Percentiles rank a stretch among this genome's conserved stretches.
These are phyloP conservation scores for Phaeosphaeriaceae sp. DNA, from an alignment of 2,329 filamentous ascomycete genomes.

Conservation along the genomic window DNA sequence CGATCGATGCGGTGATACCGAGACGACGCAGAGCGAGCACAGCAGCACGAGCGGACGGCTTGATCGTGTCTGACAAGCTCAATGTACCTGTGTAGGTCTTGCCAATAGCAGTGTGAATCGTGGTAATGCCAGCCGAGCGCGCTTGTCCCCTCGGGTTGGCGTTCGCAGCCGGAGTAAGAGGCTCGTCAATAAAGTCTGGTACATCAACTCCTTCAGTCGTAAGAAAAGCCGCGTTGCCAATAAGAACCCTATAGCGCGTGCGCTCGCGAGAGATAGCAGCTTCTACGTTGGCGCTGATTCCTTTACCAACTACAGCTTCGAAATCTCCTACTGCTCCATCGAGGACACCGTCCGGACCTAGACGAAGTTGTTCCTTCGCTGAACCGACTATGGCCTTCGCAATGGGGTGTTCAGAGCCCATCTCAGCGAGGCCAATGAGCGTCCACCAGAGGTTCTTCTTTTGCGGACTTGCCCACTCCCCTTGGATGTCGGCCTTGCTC, in stretches of 20 bases:
- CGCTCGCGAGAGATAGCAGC: conserved; percentile 73
- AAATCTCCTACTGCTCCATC: conserved; percentile 89
- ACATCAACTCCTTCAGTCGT: conserved; percentile 72
- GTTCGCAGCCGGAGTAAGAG: conserved; percentile 49
- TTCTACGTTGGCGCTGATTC: conserved; percentile 82
- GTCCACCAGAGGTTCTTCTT: conserved; percentile 88
- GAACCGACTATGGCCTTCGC: conserved; percentile 83
- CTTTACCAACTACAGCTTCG: conserved; percentile 80
- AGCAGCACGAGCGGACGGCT: conserved; percentile 81
- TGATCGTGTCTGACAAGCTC: conserved; percentile 88
- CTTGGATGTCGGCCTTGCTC: conserved; percentile 70
- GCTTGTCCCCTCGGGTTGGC: conserved; percentile 46
- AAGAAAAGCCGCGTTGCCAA: conserved; percentile 84
- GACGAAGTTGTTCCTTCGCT: conserved; percentile 76
- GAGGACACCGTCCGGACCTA: conserved; percentile 75
- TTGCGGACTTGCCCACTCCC: conserved; percentile 73
- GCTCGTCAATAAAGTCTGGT: conserved; percentile 61
- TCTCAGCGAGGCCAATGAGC: conserved; percentile 93
- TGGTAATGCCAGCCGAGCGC: conserved; percentile 74
- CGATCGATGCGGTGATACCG: conserved; percentile 86
- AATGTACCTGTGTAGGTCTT: conserved; percentile 80
- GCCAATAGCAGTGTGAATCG: conserved; percentile 90
- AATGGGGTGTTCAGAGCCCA: conserved; percentile 94
- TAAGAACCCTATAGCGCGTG: conserved; percentile 76
- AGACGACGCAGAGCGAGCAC: conserved; percentile 83